phyloP scores from a whole-genome alignment of 148 eudicot genomes.

The Tetragonia tetragonoides region DNA sequence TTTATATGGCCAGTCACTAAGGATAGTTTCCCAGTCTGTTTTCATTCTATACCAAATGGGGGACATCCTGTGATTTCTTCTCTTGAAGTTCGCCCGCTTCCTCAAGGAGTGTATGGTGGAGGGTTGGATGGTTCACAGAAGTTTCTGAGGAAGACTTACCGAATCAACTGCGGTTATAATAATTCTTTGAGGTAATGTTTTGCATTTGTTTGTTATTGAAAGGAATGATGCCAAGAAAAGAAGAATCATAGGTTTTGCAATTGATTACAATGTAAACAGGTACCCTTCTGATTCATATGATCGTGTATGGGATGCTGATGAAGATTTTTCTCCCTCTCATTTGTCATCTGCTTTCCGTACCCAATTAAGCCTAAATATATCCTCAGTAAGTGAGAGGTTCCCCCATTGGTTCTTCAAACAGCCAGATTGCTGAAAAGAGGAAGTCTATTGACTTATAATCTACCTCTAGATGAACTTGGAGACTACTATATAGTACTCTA shows the following conservation, averaged over 20 bases:
- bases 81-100: slow-evolving; percentile 70
- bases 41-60: slow-evolving; percentile 50
- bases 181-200: slow-evolving; percentile 49
- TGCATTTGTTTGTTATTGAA: neutral
- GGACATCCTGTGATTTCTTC: slow-evolving; percentile 75
- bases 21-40: slow-evolving; percentile 53
- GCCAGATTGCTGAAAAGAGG: slow-evolving; percentile 55
- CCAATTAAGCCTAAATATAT: slow-evolving; percentile 26
- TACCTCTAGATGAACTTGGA: slow-evolving; percentile 49
- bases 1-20: slow-evolving; percentile 54
- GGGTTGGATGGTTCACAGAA: slow-evolving; percentile 37
- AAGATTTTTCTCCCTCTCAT: slow-evolving; percentile 53
- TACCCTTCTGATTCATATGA: slow-evolving; percentile 72
- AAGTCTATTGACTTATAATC: slow-evolving; percentile 42
- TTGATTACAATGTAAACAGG: slow-evolving; percentile 30
- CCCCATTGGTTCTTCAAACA: slow-evolving; percentile 67
- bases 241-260: neutral
- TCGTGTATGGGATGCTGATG: slow-evolving; percentile 77
- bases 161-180: slow-evolving; percentile 68
- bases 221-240: neutral
- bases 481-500: slow-evolving; percentile 64
- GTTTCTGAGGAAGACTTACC: slow-evolving; percentile 53
- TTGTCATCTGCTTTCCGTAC: slow-evolving; percentile 42
- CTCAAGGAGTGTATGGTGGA: slow-evolving; percentile 51
- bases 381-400: slow-evolving; percentile 48